A percentile compares a stretch with the other conserved stretches of the same genome.
Conservation (phyloP, 2,329 filamentous ascomycete genomes). For the Penicillium sp. region DNA sequence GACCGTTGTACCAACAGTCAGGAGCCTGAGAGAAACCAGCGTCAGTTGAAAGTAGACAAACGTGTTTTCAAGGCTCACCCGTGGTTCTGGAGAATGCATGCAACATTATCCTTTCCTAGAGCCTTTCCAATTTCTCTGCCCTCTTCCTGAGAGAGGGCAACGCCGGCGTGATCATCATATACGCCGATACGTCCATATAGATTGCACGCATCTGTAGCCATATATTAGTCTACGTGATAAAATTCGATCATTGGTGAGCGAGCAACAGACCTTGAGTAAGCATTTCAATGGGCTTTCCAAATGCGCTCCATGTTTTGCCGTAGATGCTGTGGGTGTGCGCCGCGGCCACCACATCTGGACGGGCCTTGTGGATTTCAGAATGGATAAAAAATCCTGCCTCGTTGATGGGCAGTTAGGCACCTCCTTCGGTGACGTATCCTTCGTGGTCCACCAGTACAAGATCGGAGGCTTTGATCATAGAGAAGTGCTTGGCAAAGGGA, state of each 20-base stretch:
- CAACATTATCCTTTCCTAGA: conserved; percentile 42
- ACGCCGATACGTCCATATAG: conserved; percentile 39
- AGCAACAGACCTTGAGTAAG: conserved; percentile 59
- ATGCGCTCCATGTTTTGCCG: conserved; percentile 61
- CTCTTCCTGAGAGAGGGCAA: conserved; percentile 43
- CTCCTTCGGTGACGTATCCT: conserved; percentile 42
- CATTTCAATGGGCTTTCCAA: conserved; percentile 60
- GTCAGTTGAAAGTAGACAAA: conserved; percentile 25
- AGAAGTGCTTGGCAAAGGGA: conserved; percentile 42
- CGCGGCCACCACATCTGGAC: conserved; percentile 59
- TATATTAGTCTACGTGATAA: conserved; percentile 1
- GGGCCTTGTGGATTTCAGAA: conserved; percentile 58
- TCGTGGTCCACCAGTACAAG: conserved; percentile 42
- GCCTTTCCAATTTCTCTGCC: conserved; percentile 39
- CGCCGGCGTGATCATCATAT: conserved; percentile 41
- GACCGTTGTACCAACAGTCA: conserved; percentile 43
- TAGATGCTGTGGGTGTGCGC: conserved; percentile 60
- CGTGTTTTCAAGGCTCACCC: conserved; percentile 30
- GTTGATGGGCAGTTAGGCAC: conserved; percentile 41
- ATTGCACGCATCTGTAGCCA: conserved; percentile 38
- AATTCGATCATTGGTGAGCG: background rate
- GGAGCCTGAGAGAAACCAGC: conserved; percentile 29
- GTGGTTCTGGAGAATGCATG: conserved; percentile 44
- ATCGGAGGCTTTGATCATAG: conserved; percentile 42
- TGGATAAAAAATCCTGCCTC: conserved; percentile 60